Base-by-base conservation (phyloP, 75 land plant species). In the Azolla pinnata region DNA sequence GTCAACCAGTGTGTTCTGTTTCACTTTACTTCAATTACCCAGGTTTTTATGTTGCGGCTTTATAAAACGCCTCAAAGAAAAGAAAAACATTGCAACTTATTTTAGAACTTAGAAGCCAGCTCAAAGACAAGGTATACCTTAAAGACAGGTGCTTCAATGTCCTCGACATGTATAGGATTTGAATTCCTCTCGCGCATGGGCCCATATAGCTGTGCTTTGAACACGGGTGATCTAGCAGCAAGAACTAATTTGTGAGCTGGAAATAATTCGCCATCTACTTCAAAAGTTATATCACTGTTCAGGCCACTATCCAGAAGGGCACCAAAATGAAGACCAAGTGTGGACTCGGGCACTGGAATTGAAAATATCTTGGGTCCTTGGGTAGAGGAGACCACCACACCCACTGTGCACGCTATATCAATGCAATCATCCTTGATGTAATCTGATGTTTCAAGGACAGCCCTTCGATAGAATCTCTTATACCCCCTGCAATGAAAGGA, bases 381-480 rank as follows among this genome's bases (percentile, higher is more conserved):
- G 26, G 65, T 72, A 17, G 61, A 67, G 14, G 78, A 75, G 24
- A 72, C 70, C 21, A 75, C 78, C 14, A 75, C 78, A 2, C 78
- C 78, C 16, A 75, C 78, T 0, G 77, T 75, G 21, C 78, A 75
- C 17, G 64, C 59, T 23, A 75, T 65, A 47, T 58, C 69, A 31
- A 75, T 54, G 58, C 64, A 73, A 59, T 75, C 78, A 44, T 60
- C 55, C 59, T 70, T 62, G 12, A 80, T 56, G 31, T 62, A 80
- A 56, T 80, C 83, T n/a, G 82, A 78, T 2, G 71, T 60, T 52
- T 80, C 83, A 46, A 80, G 59, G 4, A 51, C 35, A 17, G 71
- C 62, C 32, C 83, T 50, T 62, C 71, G 78, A 35, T 67, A 80
- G 56, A 80, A 78, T 10, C 81, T 76, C 44, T 80, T 80, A 57